Conservation (phyloP, 2,329 filamentous ascomycete genomes). For the Trematosphaeria pertusa region DNA sequence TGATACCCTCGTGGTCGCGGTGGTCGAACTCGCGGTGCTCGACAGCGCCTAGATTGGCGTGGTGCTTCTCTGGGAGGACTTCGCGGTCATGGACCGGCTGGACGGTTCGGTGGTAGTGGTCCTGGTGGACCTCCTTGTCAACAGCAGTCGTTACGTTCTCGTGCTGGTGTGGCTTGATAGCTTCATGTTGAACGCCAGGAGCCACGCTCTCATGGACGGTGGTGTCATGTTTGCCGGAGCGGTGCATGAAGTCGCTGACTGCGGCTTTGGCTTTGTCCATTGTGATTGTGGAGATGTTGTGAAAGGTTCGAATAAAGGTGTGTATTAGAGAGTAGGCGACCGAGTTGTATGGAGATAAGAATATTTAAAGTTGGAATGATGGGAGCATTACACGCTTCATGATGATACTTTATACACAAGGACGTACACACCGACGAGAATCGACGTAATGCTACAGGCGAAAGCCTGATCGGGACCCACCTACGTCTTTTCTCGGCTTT, state of each 20-base stretch:
- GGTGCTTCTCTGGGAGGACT: slow-evolving; percentile 54
- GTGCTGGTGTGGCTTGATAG: slow-evolving; percentile 65
- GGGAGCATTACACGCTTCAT: no score
- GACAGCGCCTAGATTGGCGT: slow-evolving; percentile 64
- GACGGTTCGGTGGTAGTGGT: slow-evolving; percentile 74
- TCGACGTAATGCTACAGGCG: no score
- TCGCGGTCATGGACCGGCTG: slow-evolving; percentile 65
- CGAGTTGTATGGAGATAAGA: no score
- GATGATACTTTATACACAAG: slow-evolving; percentile 5
- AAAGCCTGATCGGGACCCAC: no score
- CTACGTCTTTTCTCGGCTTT: no score
- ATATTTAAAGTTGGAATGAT: no score
- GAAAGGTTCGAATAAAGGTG: slow-evolving; percentile 1
- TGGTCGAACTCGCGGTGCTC: slow-evolving; percentile 69
- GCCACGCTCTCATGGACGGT: slow-evolving; percentile 71
- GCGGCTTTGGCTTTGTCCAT: slow-evolving; percentile 71
- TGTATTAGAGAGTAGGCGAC: no score
- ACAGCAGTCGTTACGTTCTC: slow-evolving; percentile 68
- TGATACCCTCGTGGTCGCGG: slow-evolving; percentile 56
- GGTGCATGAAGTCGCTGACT: slow-evolving; percentile 65
- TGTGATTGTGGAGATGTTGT: slow-evolving; percentile 19
- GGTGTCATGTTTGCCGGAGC: slow-evolving; percentile 72
- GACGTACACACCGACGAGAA: no score
- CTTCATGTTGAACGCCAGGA: slow-evolving; percentile 67
- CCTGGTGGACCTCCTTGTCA: slow-evolving; percentile 73